Conservation (phyloP, 2,329 filamentous ascomycete species). For the Chrysoporthe austroafricana region DNA sequence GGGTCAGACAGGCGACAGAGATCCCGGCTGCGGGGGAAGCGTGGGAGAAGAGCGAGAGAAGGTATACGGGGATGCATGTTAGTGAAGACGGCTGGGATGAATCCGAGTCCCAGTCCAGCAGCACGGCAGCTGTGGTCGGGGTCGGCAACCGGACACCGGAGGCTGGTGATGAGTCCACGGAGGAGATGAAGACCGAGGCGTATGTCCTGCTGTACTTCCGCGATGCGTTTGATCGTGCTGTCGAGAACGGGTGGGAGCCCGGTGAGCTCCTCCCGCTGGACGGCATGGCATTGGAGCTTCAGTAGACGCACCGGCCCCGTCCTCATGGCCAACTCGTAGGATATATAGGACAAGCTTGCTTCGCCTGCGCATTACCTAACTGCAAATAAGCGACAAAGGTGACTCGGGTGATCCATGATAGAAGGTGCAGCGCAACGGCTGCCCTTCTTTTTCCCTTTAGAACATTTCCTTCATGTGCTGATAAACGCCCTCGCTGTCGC, state of each 20-base stretch:
- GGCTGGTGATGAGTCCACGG: background rate
- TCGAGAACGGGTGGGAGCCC: constrained; percentile 6
- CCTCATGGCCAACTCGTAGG: background rate
- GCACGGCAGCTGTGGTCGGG: background rate
- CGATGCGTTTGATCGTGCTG: constrained; percentile 11
- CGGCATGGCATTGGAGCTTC: background rate
- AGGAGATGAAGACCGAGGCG: background rate
- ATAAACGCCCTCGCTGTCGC: constrained; percentile 16
- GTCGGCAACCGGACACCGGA: background rate
- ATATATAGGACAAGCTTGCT: background rate
- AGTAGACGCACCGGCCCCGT: background rate
- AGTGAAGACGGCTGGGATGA: background rate
- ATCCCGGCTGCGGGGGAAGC: background rate
- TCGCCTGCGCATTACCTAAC: background rate
- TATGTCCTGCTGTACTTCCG: constrained; percentile 11
- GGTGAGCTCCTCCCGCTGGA: constrained; percentile 1
- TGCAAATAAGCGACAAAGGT: background rate
- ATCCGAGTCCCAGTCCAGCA: background rate
- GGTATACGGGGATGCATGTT: background rate
- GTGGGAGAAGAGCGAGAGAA: background rate
- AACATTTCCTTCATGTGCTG: constrained; percentile 26
- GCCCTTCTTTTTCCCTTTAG: background rate
- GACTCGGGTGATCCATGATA: background rate
- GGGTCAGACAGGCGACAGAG: background rate
- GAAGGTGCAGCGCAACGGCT: background rate